Conservation (phyloP, 2,329 filamentous ascomycete species). For the Clarireedia homoeocarpa region DNA sequence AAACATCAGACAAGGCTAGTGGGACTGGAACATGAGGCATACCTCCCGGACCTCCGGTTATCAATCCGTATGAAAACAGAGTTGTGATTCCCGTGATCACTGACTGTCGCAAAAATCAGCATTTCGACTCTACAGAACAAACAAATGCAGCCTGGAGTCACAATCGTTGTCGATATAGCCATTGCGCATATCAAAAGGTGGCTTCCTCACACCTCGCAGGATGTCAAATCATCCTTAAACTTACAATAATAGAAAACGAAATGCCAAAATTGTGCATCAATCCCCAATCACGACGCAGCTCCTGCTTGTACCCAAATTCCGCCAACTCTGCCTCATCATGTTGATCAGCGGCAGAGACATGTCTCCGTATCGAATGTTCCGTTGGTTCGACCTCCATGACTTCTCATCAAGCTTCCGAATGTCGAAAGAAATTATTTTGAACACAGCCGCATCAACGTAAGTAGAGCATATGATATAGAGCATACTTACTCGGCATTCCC, state of each 20-base stretch:
- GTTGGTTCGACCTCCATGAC: background rate
- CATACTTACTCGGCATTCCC: background rate
- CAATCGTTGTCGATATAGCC: background rate
- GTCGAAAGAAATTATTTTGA: too few species aligned
- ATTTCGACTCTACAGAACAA: too few species aligned
- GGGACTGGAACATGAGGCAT: conserved; percentile 26
- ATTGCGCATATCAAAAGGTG: too few species aligned
- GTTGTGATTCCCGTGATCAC: conserved; percentile 54
- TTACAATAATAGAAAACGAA: conserved; percentile 52
- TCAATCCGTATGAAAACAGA: conserved; percentile 47
- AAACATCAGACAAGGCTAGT: background rate
- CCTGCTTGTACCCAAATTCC: conserved; percentile 52
- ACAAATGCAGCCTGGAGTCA: background rate
- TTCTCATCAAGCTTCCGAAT: background rate
- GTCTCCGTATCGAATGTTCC: conserved; percentile 12
- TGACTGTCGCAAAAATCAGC: conserved; percentile 33
- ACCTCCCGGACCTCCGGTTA: conserved; percentile 46
- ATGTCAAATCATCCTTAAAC: conserved; percentile 16
- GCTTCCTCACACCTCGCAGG: too few species aligned
- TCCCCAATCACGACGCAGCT: conserved; percentile 49
- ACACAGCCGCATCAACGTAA: too few species aligned
- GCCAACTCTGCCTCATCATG: conserved; percentile 44
- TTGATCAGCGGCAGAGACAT: conserved; percentile 10
- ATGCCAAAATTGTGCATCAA: conserved; percentile 54
- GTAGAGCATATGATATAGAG: too few species aligned